These are phyloP conservation scores for Thinopyrum obtusiflorum DNA, from an alignment of 202 grass and related monocot genomes.

Conservation along the genomic window DNA sequence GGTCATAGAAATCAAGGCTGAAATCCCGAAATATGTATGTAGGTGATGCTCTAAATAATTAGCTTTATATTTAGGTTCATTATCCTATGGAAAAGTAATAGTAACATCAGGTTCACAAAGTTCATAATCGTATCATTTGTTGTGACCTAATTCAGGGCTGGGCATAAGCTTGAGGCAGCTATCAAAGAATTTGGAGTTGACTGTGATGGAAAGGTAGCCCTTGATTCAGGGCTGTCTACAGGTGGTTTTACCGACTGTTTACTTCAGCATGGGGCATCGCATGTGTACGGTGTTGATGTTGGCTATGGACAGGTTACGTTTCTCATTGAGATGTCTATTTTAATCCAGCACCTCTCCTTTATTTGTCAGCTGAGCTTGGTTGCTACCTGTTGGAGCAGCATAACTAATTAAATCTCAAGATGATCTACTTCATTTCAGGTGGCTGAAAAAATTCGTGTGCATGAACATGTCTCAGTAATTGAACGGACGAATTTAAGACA, in stretches of 20 bases:
- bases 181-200: slow-evolving; percentile 78
- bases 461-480: slow-evolving; percentile 76
- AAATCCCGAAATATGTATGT: slow-evolving; percentile 99
- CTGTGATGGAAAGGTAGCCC: slow-evolving; percentile 79
- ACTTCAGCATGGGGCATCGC: slow-evolving; percentile 78
- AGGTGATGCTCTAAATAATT: slow-evolving; percentile 82
- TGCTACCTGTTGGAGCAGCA: background rate
- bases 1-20: slow-evolving; percentile 84
- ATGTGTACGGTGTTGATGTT: slow-evolving; percentile 97
- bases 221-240: slow-evolving; percentile 94
- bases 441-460: slow-evolving; percentile 84
- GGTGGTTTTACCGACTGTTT: slow-evolving; percentile 95
- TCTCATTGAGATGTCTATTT: slow-evolving; percentile 12
- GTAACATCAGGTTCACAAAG: background rate
- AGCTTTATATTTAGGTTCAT: background rate
- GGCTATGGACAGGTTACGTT: slow-evolving; percentile 86
- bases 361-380: background rate
- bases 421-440: slow-evolving; percentile 60
- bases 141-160: slow-evolving; percentile 60
- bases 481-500: slow-evolving; percentile 97
- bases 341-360: background rate
- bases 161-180: slow-evolving; percentile 96
- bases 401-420: slow-evolving; percentile 17
- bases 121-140: slow-evolving; percentile 17
- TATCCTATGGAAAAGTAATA: slow-evolving; percentile 10